Evolutionary conservation across 306 rosid genomes (phyloP).

Genomic region (Fragaria nilgerrensis): DNA sequence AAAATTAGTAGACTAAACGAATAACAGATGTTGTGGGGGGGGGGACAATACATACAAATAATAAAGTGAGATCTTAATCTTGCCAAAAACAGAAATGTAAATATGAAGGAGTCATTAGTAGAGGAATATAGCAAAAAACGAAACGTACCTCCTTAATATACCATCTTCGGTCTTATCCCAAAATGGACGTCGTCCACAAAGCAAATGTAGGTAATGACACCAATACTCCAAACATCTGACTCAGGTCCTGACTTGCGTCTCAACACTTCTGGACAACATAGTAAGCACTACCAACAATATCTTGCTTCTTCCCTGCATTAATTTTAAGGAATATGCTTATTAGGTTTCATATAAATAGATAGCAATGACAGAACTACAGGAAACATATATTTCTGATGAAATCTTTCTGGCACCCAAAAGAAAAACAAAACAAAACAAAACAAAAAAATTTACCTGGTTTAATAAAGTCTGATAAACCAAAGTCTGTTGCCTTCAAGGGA

Average conservation of each 20-base stretch:
- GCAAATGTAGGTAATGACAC: slow-evolving; percentile 97
- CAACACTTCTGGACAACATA: slow-evolving; percentile 97
- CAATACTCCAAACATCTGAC: slow-evolving; percentile 99
- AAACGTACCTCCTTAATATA: slow-evolving; percentile 85
- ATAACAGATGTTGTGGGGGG: neutral
- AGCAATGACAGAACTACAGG: slow-evolving; percentile 7
- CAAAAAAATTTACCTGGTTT: slow-evolving; percentile 64
- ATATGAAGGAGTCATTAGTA: slow-evolving; percentile 7
- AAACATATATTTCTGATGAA: slow-evolving; percentile 2
- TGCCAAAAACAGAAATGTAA: neutral
- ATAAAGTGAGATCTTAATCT: neutral
- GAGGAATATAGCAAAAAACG: slow-evolving; percentile 18
- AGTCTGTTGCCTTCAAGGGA: slow-evolving; percentile 87
- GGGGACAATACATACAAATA: neutral
- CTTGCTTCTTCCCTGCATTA: slow-evolving; percentile 68
- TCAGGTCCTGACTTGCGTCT: slow-evolving; percentile 97
- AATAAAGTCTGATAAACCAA: slow-evolving; percentile 97
- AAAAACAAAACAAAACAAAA: neutral
- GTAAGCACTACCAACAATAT: slow-evolving; percentile 98
- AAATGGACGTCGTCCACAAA: slow-evolving; percentile 98
- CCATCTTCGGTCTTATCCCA: slow-evolving; percentile 99
- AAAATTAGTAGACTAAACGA: slow-evolving; percentile 10
- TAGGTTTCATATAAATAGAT: slow-evolving; percentile 18
- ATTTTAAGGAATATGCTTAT: slow-evolving; percentile 25
- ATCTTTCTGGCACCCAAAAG: neutral